Evolutionary conservation across 352 stramenopile species (phyloP).

Genomic region (Phytophthora uliginosa): DNA sequence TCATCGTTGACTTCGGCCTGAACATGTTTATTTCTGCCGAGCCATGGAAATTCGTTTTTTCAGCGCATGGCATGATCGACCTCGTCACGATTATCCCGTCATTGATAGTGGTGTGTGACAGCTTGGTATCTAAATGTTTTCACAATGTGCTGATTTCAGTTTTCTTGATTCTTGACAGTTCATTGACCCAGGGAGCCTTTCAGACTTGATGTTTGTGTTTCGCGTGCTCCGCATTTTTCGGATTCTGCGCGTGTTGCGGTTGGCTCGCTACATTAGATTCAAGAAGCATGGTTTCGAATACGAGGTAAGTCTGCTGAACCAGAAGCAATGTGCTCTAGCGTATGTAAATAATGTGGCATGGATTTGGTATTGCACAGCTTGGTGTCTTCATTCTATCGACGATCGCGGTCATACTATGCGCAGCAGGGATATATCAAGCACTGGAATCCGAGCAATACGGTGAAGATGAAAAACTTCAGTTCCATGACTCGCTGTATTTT

Average conservation of each 20-base stretch:
- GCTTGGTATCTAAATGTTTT: background rate
- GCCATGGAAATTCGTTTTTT: constrained; percentile 60
- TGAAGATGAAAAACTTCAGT: constrained; percentile 44
- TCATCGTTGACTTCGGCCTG: constrained; percentile 73
- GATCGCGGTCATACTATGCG: constrained; percentile 70
- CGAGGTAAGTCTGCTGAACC: constrained; percentile 43
- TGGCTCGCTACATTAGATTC: constrained; percentile 69
- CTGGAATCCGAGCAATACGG: constrained; percentile 58
- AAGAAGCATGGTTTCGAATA: constrained; percentile 82
- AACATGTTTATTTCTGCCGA: constrained; percentile 59
- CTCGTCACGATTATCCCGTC: constrained; percentile 78
- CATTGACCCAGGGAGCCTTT: constrained; percentile 51
- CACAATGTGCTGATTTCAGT: background rate
- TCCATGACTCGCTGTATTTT: constrained; percentile 81
- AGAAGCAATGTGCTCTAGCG: background rate
- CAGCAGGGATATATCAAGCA: constrained; percentile 72
- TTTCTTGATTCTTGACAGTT: constrained; percentile 38
- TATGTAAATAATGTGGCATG: background rate
- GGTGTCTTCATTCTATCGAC: constrained; percentile 75
- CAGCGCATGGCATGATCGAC: constrained; percentile 68
- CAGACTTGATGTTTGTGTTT: constrained; percentile 70
- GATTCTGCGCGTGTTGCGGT: constrained; percentile 62
- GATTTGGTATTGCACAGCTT: constrained; percentile 36
- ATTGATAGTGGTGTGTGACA: constrained; percentile 57
- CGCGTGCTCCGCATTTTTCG: constrained; percentile 79